Evolutionary conservation across 768 basidiomycete genomes (phyloP).

Genomic region (Termitomyces sp.): DNA sequence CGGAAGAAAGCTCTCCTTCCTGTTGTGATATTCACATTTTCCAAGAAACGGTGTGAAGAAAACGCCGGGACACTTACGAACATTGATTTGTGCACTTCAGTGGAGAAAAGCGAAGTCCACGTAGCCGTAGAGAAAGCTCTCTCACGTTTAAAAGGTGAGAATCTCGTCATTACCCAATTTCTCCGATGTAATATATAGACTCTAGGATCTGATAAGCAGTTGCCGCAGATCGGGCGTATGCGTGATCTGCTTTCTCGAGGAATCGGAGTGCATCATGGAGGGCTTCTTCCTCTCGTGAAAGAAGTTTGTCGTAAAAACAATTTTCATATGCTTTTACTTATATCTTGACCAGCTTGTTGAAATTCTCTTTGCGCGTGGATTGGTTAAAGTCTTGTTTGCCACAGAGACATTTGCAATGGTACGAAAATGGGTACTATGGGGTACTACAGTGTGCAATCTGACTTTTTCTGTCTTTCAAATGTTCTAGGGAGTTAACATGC

Average conservation of each 20-base stretch:
- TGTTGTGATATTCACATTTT: constrained; percentile 95
- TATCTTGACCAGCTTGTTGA: constrained; percentile 71
- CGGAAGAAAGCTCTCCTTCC: constrained; percentile 85
- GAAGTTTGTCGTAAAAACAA: constrained; percentile 48
- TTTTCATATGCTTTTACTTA: constrained; percentile 1
- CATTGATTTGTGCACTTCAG: constrained; percentile 78
- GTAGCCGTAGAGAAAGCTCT: constrained; percentile 90
- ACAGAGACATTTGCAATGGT: constrained; percentile 99
- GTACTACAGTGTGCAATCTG: constrained; percentile 13
- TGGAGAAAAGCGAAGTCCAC: constrained; percentile 97
- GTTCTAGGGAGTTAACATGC: constrained; percentile 96
- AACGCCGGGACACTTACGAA: constrained; percentile 88
- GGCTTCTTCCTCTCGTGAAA: constrained; percentile 93
- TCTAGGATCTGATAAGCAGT: constrained; percentile 80
- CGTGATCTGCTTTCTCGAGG: constrained; percentile 85
- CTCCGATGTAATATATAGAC: constrained; percentile 5
- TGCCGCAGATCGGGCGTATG: constrained; percentile 92
- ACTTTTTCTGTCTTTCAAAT: neutral
- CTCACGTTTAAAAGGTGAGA: constrained; percentile 74
- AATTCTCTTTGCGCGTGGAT: constrained; percentile 89
- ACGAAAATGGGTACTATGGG: constrained; percentile 11
- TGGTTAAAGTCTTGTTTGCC: constrained; percentile 95
- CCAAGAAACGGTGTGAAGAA: constrained; percentile 96
- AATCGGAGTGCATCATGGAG: constrained; percentile 97
- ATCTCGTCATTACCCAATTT: neutral